Conservation (phyloP, 306 rosid species). For the Sphenostylis stenocarpa region DNA sequence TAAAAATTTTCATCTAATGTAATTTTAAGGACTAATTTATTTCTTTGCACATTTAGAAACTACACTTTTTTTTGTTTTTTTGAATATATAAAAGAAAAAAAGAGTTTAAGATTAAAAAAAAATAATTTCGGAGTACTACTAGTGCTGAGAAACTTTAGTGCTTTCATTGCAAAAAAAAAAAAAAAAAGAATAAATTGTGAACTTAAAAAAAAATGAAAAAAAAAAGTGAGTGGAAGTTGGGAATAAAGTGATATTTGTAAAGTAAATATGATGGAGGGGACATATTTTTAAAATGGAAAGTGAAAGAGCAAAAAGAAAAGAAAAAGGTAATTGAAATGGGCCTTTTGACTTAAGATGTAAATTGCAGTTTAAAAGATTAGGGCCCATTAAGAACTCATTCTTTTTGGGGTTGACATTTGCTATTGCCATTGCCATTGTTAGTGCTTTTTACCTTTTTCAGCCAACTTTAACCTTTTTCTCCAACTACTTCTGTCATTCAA, state of each 20-base stretch:
- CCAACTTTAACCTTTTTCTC: slow-evolving; percentile 2
- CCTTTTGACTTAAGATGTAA: slow-evolving; percentile 19
- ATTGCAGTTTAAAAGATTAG: neutral
- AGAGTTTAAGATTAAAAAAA: no score
- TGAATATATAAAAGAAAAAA: no score
- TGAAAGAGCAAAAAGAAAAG: neutral
- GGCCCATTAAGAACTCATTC: slow-evolving; percentile 32
- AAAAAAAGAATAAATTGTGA: no score
- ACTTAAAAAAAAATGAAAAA: neutral
- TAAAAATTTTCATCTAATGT: no score
- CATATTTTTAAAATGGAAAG: neutral
- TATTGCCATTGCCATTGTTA: neutral
- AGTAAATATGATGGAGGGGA: neutral
- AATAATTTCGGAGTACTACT: no score
- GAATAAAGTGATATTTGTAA: neutral
- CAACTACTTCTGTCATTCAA: no score
- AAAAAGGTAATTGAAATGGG: neutral
- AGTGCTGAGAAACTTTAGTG: no score
- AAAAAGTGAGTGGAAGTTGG: neutral
- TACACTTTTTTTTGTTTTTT: no score
- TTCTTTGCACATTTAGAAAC: no score
- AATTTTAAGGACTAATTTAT: no score
- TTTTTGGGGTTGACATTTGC: slow-evolving; percentile 30
- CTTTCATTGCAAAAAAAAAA: no score
- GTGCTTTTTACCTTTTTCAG: neutral